Evolutionary conservation across 1,284 basidiomycete genomes (phyloP), one percentile per base, ranked within the genome.

Genomic region (Moesziomyces antarcticus): DNA sequence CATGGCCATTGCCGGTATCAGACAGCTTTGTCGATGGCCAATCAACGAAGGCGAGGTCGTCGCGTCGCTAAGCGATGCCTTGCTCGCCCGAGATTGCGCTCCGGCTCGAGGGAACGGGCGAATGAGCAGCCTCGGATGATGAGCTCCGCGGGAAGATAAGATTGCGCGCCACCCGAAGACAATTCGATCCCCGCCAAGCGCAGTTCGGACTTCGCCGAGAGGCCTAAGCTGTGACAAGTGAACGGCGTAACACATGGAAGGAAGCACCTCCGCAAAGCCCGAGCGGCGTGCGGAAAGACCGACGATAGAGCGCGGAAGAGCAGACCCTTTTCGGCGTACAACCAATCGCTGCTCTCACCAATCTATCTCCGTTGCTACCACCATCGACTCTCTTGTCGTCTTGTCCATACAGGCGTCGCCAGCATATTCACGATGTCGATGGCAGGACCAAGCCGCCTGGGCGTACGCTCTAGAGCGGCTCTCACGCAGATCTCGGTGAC

Each of bases 381-480:
- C 37, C 30, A 30, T 30, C 30, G 30, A 5, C 30, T 10, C 30
- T 30, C 30, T 30, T 11, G 30, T 8, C 30, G 30, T 30, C 9
- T 30, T 9, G 30, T 6, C 35, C 2, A 37, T 14, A 37, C 10
- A 14, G 14, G 5, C 33, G 33, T 14, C 10, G n/a, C n/a, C n/a
- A n/a, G n/a, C n/a, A n/a, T n/a, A n/a, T n/a, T n/a, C n/a, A n/a
- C n/a, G n/a, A n/a, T 63, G 56, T 18, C 55, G 37, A 40, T 69
- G 41, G 59, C 59, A n/a, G 59, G 59, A 1, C 59, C 66, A 4
- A 69, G 66, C 45, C 54, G 56, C 40, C 51, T 69, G 21, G 41
- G 37, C 51, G 10, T 52, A 18, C 3, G 45, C 40, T 6, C 21
- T 41, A 18, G 50, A 7, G 42, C 48, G 44, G 16, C 37, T 13